Conservation (phyloP, 306 rosid genomes). For the Prunus armeniaca region DNA sequence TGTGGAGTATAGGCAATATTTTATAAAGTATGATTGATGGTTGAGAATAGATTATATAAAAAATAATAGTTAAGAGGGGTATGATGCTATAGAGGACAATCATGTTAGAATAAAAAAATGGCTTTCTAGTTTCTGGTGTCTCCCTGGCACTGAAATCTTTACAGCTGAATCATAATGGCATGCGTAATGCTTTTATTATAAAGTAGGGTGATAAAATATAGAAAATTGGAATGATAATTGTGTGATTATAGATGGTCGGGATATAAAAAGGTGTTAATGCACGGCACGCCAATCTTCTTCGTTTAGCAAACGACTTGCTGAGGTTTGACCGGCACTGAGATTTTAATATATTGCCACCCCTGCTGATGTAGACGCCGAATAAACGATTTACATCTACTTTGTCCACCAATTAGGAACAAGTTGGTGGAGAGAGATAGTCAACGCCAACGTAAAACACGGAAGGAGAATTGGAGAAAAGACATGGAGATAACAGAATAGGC, state of each 20-base stretch:
- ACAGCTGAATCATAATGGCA: neutral
- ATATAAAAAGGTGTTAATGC: constrained; percentile 6
- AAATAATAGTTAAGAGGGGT: neutral
- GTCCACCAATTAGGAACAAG: constrained; percentile 37
- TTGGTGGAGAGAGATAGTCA: constrained; percentile 40
- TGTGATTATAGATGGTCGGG: constrained; percentile 13
- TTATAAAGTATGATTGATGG: neutral
- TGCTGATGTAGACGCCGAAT: constrained; percentile 30
- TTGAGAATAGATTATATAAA: neutral
- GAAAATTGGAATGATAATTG: constrained; percentile 21
- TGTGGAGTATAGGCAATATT: neutral
- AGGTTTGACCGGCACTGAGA: constrained; percentile 17
- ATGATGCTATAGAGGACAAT: neutral
- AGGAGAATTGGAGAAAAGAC: constrained; percentile 18
- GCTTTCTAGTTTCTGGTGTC: constrained; percentile 15
- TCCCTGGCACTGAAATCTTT: constrained; percentile 24
- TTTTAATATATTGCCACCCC: constrained; percentile 24
- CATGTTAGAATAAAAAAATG: constrained; percentile 12
- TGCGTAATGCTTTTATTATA: neutral
- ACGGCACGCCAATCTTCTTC: constrained; percentile 16
- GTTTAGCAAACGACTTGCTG: constrained; percentile 11
- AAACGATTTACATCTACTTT: constrained; percentile 30
- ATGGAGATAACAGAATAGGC: constrained; percentile 33
- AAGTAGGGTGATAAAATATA: constrained; percentile 3
- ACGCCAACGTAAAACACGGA: constrained; percentile 39